Evolutionary conservation across 2,329 filamentous ascomycete species (phyloP).

Genomic region (Orbilia oligospora): DNA sequence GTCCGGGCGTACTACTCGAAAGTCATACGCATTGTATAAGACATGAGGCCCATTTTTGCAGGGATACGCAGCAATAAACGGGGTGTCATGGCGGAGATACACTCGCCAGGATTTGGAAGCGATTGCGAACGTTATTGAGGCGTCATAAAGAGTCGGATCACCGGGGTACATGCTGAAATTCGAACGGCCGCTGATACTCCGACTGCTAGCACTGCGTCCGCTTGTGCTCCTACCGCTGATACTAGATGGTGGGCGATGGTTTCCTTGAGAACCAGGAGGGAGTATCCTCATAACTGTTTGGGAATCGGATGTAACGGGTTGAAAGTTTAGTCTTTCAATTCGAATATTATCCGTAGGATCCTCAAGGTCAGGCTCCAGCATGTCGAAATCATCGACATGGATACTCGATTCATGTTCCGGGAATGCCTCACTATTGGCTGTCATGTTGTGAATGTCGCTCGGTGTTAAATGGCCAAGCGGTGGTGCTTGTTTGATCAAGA

Average conservation of each 20-base stretch:
- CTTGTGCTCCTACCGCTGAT: slow-evolving; percentile 50
- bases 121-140: slow-evolving; percentile 76
- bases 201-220: slow-evolving; percentile 56
- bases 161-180: slow-evolving; percentile 52
- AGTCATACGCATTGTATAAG: slow-evolving; percentile 80
- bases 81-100: slow-evolving; percentile 75
- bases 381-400: slow-evolving; percentile 77
- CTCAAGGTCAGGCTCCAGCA: slow-evolving; percentile 73
- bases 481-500: slow-evolving; percentile 75
- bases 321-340: slow-evolving; percentile 77
- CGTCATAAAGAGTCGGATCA: slow-evolving; percentile 70
- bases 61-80: slow-evolving; percentile 77
- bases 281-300: slow-evolving; percentile 57
- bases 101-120: slow-evolving; percentile 74
- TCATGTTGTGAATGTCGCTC: slow-evolving; percentile 77
- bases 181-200: slow-evolving; percentile 50
- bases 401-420: slow-evolving; percentile 74
- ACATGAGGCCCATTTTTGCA: slow-evolving; percentile 77
- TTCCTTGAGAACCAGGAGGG: slow-evolving; percentile 48
- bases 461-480: slow-evolving; percentile 72
- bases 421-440: slow-evolving; percentile 77
- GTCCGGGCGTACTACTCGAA: slow-evolving; percentile 74
- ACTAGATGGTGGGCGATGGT: slow-evolving; percentile 46
- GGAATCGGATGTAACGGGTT: slow-evolving; percentile 41
- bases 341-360: slow-evolving; percentile 77